These are phyloP conservation scores for Carex parvula DNA, from an alignment of 176 grass and related monocot species.

Conservation along the genomic window DNA sequence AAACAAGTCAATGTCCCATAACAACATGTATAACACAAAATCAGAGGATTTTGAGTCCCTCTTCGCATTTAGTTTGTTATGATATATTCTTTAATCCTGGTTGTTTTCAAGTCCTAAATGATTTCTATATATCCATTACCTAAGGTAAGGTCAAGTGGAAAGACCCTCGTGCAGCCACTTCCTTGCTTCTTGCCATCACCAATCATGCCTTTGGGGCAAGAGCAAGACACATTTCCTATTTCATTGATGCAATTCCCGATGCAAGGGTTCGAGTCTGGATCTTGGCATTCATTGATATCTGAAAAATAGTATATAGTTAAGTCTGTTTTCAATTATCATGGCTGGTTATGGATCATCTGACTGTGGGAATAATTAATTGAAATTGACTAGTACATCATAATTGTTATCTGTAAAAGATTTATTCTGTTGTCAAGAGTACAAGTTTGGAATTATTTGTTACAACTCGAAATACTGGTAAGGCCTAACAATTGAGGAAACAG, in stretches of 20 bases:
- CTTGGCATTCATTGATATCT: not conserved
- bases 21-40: too few species aligned
- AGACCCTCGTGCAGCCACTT: conserved; percentile 3
- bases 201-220: not conserved
- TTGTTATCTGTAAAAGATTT: too few species aligned
- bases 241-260: not conserved
- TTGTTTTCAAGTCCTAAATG: not conserved
- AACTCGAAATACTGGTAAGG: too few species aligned
- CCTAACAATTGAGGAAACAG: too few species aligned
- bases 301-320: not conserved
- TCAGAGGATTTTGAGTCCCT: too few species aligned
- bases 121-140: not conserved
- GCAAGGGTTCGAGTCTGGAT: not conserved
- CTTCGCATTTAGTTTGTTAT: too few species aligned
- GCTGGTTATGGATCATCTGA: too few species aligned
- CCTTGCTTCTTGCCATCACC: conserved; percentile 12
- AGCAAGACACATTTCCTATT: not conserved
- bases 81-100: not conserved
- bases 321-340: not conserved
- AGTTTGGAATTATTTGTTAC: too few species aligned
- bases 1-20: too few species aligned
- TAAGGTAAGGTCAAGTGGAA: not conserved
- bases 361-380: not conserved
- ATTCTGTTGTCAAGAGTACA: too few species aligned
- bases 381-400: too few species aligned